Evolutionary conservation across 768 basidiomycete genomes (phyloP).

Genomic region (Calocybe indica): DNA sequence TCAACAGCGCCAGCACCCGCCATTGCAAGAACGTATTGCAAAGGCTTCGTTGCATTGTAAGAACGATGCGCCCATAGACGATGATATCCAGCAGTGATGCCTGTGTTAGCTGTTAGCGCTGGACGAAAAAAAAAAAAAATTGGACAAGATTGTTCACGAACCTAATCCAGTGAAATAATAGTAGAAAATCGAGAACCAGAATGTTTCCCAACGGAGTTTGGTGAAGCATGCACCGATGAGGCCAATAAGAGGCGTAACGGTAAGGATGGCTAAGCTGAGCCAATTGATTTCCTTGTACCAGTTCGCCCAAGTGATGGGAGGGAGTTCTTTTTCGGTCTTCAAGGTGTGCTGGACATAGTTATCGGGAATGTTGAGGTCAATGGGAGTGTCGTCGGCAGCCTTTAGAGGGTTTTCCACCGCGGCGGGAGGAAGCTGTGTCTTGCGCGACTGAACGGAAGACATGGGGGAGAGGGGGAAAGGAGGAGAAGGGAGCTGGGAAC

Average conservation of each 20-base stretch:
- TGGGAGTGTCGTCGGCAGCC: slow-evolving; percentile 23
- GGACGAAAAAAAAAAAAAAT: slow-evolving; percentile 1
- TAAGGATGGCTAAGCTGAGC: slow-evolving; percentile 70
- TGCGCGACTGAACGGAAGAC: slow-evolving; percentile 23
- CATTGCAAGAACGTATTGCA: slow-evolving; percentile 81
- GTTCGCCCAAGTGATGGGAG: slow-evolving; percentile 61
- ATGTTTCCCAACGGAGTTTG: slow-evolving; percentile 66
- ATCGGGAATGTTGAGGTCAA: slow-evolving; percentile 64
- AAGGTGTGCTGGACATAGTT: slow-evolving; percentile 80
- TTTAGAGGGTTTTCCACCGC: slow-evolving; percentile 7
- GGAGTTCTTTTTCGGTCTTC: slow-evolving; percentile 59
- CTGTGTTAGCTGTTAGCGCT: slow-evolving; percentile 19
- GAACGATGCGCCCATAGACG: slow-evolving; percentile 95
- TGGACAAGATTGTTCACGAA: slow-evolving; percentile 22
- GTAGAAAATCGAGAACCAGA: slow-evolving; percentile 38
- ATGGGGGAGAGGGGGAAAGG: slow-evolving; percentile 11
- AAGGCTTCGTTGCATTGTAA: slow-evolving; percentile 83
- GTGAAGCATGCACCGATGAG: slow-evolving; percentile 67
- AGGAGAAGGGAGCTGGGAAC: not conserved
- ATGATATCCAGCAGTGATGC: slow-evolving; percentile 94
- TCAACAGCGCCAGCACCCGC: slow-evolving; percentile 91
- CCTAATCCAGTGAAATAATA: slow-evolving; percentile 61
- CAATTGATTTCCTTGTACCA: slow-evolving; percentile 63
- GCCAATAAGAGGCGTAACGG: slow-evolving; percentile 67
- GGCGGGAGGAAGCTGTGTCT: slow-evolving; percentile 10